Percentiles rank a stretch among this genome's conserved stretches.
Evolutionary conservation across 1,139 yeast species (phyloP).

Genomic region (Yamadazyma friedrichii): DNA sequence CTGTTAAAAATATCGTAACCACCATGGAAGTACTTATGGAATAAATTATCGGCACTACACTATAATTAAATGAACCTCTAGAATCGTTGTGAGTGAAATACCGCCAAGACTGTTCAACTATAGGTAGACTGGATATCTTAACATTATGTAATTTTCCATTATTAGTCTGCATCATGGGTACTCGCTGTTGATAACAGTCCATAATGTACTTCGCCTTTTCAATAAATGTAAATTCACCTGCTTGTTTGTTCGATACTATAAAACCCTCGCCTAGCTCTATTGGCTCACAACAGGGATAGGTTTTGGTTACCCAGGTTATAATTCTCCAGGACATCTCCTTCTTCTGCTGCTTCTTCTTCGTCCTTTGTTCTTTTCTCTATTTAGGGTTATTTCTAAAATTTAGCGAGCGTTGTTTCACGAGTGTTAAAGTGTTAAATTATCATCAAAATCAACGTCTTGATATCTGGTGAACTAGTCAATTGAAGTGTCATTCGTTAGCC

Average conservation of each 20-base stretch:
- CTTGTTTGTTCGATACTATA: slow-evolving; percentile 28
- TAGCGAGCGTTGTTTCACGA: too few relatives aligned
- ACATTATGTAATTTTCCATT: slow-evolving; percentile 31
- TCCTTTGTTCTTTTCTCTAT: too few relatives aligned
- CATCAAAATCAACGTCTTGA: too few relatives aligned
- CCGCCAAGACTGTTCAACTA: slow-evolving; percentile 40
- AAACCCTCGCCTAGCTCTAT: slow-evolving; percentile 34
- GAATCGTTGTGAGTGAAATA: slow-evolving; percentile 28
- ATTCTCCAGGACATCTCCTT: slow-evolving; percentile 42
- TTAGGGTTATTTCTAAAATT: too few relatives aligned
- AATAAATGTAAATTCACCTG: slow-evolving; percentile 19
- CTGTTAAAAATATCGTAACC: slow-evolving; percentile 60
- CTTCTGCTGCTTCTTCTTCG: too few relatives aligned
- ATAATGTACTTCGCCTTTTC: slow-evolving; percentile 29
- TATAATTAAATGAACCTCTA: slow-evolving; percentile 50
- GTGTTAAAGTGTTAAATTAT: too few relatives aligned
- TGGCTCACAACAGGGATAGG: slow-evolving; percentile 33
- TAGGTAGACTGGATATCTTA: slow-evolving; percentile 35
- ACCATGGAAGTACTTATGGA: slow-evolving; percentile 66
- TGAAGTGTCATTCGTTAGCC: not conserved
- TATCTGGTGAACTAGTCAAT: too few relatives aligned
- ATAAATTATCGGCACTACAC: slow-evolving; percentile 61
- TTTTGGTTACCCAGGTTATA: slow-evolving; percentile 22
- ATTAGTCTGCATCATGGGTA: slow-evolving; percentile 46
- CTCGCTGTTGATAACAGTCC: slow-evolving; percentile 33